These are phyloP conservation scores for Mucor indicus DNA, from an alignment of 371 early-diverging fungal species.

Conservation along the genomic window DNA sequence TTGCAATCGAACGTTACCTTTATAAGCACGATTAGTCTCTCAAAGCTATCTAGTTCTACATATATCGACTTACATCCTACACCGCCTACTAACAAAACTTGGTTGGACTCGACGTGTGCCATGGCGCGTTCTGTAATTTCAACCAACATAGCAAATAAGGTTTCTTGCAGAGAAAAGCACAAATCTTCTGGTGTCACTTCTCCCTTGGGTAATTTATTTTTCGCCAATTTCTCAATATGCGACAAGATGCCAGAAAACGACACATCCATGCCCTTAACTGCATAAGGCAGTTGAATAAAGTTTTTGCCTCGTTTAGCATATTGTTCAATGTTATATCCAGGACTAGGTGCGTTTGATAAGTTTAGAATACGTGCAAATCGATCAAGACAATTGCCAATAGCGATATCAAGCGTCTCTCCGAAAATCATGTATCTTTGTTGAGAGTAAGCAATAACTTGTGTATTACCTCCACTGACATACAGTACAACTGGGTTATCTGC, in stretches of 20 bases:
- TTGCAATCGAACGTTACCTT: conserved; percentile 87
- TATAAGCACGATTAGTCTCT: not conserved
- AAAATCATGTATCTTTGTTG: conserved; percentile 95
- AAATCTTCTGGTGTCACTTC: conserved; percentile 83
- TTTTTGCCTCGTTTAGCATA: conserved; percentile 89
- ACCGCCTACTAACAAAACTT: conserved; percentile 98
- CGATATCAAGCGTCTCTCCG: conserved; percentile 99
- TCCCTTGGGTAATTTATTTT: conserved; percentile 57
- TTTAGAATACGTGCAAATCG: conserved; percentile 95
- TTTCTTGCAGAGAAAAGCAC: conserved; percentile 98
- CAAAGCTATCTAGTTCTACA: conserved; percentile 26
- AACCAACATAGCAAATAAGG: conserved; percentile 97
- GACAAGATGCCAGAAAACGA: conserved; percentile 97
- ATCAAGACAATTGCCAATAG: conserved; percentile 99
- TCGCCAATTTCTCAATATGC: conserved; percentile 79
- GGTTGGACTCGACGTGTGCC: conserved; percentile 93
- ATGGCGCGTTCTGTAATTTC: conserved; percentile 99
- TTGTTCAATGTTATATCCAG: conserved; percentile 99
- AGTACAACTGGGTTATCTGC: conserved; percentile 97
- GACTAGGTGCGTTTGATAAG: conserved; percentile 96
- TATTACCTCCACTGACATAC: conserved; percentile 99
- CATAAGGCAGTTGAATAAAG: conserved; percentile 92
- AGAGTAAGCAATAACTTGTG: conserved; percentile 99
- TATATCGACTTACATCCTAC: conserved; percentile 87
- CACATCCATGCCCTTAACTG: conserved; percentile 99